phyloP scores from a whole-genome alignment of 225 moss, liverwort and hornwort genomes.

The Bryoerythrophyllum caledonicum region DNA sequence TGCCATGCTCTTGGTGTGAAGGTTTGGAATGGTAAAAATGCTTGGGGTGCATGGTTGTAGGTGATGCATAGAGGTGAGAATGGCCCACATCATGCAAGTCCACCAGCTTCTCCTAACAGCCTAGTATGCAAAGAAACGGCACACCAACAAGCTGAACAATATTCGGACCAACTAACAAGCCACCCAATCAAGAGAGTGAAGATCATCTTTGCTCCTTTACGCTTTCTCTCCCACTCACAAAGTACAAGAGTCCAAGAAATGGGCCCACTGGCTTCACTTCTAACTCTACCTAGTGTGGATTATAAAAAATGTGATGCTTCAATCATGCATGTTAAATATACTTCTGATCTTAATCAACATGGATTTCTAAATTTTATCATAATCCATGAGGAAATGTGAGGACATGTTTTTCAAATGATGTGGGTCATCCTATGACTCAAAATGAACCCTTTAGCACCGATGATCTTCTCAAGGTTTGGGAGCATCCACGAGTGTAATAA shows the following conservation, averaged over 20 bases:
- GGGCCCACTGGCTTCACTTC: background rate
- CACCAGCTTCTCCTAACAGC: background rate
- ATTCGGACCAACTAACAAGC: slow-evolving; percentile 18
- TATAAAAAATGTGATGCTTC: too few species aligned
- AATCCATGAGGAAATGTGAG: too few species aligned
- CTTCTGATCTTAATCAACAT: too few species aligned
- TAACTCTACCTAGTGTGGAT: too few species aligned
- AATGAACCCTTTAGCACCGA: too few species aligned
- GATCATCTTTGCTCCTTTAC: background rate
- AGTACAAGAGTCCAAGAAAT: background rate
- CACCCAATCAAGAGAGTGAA: background rate
- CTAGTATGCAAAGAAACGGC: background rate
- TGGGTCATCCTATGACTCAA: too few species aligned
- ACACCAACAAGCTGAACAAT: background rate
- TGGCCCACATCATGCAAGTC: background rate
- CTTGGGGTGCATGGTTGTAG: background rate
- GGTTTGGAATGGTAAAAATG: background rate
- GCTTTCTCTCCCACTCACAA: background rate
- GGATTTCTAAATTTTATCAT: too few species aligned
- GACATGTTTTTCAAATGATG: too few species aligned
- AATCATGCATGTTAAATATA: too few species aligned
- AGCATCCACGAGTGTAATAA: too few species aligned
- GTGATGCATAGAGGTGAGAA: background rate
- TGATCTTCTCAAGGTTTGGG: too few species aligned
- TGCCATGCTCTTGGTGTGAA: background rate